phyloP scores from a whole-genome alignment of 2,329 filamentous ascomycete species.

The Cladosporium oxysporum region DNA sequence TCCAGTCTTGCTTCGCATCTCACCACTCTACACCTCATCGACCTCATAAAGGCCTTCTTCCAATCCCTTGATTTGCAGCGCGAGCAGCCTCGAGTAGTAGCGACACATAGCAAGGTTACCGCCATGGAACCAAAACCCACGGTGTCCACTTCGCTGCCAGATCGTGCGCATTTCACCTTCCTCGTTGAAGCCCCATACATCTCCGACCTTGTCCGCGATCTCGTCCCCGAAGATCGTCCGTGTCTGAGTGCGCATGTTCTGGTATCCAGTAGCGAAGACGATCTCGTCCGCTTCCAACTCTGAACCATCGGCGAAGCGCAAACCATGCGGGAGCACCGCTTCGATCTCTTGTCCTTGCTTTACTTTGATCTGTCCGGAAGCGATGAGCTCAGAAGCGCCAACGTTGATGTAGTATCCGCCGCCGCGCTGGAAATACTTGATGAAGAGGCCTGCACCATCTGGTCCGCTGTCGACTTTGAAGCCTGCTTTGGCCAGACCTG shows the following conservation, averaged over 20 bases:
- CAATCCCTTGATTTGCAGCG: conserved; percentile 47
- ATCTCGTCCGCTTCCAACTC: conserved; percentile 49
- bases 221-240: conserved; percentile 44
- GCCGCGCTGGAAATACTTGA: conserved; percentile 44
- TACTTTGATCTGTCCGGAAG: conserved; percentile 49
- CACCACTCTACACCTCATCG: conserved; percentile 8
- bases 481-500: conserved; percentile 45
- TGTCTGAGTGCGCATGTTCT: conserved; percentile 45
- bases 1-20: neutral
- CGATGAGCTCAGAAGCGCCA: conserved; percentile 45
- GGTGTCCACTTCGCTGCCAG: conserved; percentile 33
- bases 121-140: conserved; percentile 48
- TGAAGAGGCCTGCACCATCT: conserved; percentile 34
- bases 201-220: conserved; percentile 43
- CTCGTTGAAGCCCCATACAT: conserved; percentile 49
- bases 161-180: conserved; percentile 46
- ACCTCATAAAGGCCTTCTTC: conserved; percentile 24
- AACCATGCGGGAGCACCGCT: conserved; percentile 41
- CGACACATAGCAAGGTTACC: conserved; percentile 45
- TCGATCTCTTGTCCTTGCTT: conserved; percentile 41
- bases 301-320: conserved; percentile 48
- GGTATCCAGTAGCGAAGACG: conserved; percentile 50
- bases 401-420: conserved; percentile 54
- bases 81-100: conserved; percentile 52
- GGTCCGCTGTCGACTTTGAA: conserved; percentile 45